These are phyloP conservation scores for Begonia peltatifolia DNA, from an alignment of 306 rosid genomes.

Conservation along the genomic window DNA sequence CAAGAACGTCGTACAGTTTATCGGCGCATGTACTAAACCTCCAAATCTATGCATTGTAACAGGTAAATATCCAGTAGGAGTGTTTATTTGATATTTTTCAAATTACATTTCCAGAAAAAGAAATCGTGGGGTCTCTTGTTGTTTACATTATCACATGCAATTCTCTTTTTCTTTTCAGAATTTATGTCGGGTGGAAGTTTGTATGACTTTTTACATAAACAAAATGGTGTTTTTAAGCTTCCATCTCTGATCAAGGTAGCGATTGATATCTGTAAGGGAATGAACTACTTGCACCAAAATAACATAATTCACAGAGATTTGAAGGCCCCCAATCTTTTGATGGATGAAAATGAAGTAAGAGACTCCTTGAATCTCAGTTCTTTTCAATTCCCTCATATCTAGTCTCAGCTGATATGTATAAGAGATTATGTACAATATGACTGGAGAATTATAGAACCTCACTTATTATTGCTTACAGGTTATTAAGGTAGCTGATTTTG, in stretches of 20 bases:
- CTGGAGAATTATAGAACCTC: neutral
- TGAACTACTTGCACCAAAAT: constrained; percentile 94
- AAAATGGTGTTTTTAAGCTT: constrained; percentile 72
- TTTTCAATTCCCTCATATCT: no score
- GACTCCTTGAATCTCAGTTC: no score
- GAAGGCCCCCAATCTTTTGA: constrained; percentile 88
- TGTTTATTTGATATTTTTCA: neutral
- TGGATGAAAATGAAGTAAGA: constrained; percentile 90
- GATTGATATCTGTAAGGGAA: constrained; percentile 86
- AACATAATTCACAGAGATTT: constrained; percentile 93
- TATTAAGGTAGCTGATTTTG: neutral
- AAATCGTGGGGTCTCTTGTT: neutral
- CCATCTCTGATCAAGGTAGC: constrained; percentile 85
- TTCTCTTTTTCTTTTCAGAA: constrained; percentile 33
- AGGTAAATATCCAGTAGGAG: constrained; percentile 2
- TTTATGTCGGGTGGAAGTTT: constrained; percentile 97
- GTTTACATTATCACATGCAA: neutral
- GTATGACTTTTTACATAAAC: constrained; percentile 91
- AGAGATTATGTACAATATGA: no score
- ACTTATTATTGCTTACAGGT: constrained; percentile 1
- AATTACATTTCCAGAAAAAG: neutral
- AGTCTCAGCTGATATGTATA: no score
- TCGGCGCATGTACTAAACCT: constrained; percentile 1
- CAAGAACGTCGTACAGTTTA: constrained; percentile 5
- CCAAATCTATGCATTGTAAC: constrained; percentile 3